Base-by-base conservation (phyloP, 352 stramenopile species). In the Phytophthora vignae region DNA sequence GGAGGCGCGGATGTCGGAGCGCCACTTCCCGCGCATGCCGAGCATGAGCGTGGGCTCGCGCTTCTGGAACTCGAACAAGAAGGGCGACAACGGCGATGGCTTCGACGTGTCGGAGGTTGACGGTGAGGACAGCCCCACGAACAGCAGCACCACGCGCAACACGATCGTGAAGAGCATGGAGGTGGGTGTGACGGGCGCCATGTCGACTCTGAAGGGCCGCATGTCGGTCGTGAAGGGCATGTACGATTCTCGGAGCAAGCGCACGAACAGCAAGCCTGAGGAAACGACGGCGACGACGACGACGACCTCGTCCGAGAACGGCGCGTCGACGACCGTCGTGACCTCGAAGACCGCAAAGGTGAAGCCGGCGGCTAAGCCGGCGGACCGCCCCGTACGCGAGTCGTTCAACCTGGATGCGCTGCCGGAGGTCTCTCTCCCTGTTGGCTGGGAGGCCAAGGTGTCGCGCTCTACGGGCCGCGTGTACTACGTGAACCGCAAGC, bases 401-500 rank as follows among this genome's bases (percentile, higher is more conserved):
- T 94, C 88, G 60, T 95, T 96, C 69, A 96, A 95, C 71, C 70
- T 96, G 14, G 89, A 96, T 42, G 88, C 89, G 49, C 67, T 96
- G 57, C 87, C 87, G 2, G 89, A 96, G 67, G 87, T 93, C 5
- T 91, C 90, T 58, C 65, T 96, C 40, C 90, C 90, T 1, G 81
- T 91, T 21, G 88, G 90, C 31, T 96, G 89, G 89, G 88, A 95
- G 64, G 89, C 89, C 67, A 96, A 96, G 83, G 87, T 96, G 55
- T 94, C 85, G 33, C 87, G 89, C 64, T 95, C 88, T 8, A 96
- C 87, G 17, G 89, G 89, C 15, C 88, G 88, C 49, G 89, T 96
- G 61, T 96, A 96, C 79, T 96, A 96, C 73, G 87, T 95, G 55
- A 96, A 96, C 78, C 88, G 87, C 64, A 93, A 93, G 83, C 81